These are phyloP conservation scores for Evansstolkia leycettana DNA, from an alignment of 495 filamentous ascomycete genomes.

Conservation along the genomic window DNA sequence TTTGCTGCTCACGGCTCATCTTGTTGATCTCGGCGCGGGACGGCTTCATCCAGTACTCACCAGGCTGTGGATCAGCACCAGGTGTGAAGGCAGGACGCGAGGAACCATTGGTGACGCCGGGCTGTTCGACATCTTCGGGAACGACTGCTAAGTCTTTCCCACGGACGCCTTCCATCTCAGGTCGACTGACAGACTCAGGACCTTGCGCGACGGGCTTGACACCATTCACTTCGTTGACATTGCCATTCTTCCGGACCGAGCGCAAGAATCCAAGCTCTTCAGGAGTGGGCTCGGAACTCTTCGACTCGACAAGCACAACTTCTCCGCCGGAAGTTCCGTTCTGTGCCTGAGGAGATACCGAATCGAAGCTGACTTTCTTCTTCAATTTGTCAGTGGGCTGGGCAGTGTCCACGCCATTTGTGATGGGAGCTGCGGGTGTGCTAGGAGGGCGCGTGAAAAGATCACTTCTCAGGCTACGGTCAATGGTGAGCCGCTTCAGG, in stretches of 20 bases:
- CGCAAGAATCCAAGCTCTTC: constrained; percentile 59
- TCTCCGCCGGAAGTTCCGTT: constrained; percentile 26
- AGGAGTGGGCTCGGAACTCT: constrained; percentile 41
- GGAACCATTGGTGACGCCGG: constrained; percentile 17
- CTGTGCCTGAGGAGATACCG: constrained; percentile 23
- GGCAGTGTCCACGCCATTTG: constrained; percentile 33
- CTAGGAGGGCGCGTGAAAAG: constrained; percentile 43
- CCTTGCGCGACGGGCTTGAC: constrained; percentile 12
- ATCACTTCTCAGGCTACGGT: constrained; percentile 68
- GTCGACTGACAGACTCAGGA: constrained; percentile 19
- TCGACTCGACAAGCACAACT: constrained; percentile 31
- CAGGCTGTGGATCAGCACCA: constrained; percentile 44
- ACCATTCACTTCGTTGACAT: constrained; percentile 39
- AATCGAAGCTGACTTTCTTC: constrained; percentile 87
- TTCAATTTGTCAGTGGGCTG: constrained; percentile 39
- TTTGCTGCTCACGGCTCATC: constrained; percentile 61
- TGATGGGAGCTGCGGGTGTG: constrained; percentile 34
- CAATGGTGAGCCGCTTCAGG: constrained; percentile 83
- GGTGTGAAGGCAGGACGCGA: constrained; percentile 20
- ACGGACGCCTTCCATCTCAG: constrained; percentile 62
- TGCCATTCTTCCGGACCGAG: constrained; percentile 32
- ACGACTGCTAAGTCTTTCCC: constrained; percentile 72
- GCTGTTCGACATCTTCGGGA: constrained; percentile 48
- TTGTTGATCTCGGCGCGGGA: constrained; percentile 53
- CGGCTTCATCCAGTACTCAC: constrained; percentile 80